phyloP scores from a whole-genome alignment of 73 alveolate species.

The Tetrahymena borealis region DNA sequence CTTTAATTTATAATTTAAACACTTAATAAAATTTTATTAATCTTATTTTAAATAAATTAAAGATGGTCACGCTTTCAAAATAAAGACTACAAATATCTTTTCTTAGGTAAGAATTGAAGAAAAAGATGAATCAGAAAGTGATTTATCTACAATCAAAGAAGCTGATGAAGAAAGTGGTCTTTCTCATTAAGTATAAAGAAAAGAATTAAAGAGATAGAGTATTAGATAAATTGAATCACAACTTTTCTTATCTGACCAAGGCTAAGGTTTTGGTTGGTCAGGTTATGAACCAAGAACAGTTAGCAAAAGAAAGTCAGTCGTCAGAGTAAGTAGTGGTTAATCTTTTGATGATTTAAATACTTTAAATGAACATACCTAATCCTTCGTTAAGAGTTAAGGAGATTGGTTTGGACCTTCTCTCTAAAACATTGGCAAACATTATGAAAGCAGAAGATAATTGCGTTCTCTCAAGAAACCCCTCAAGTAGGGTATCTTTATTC shows the following conservation, averaged over 20 bases:
- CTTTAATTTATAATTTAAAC: neutral
- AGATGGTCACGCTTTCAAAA: constrained; percentile 58
- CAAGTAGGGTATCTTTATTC: constrained; percentile 80
- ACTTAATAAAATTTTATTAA: neutral
- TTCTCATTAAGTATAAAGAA: neutral
- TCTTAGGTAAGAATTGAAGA: constrained; percentile 17
- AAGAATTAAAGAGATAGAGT: neutral
- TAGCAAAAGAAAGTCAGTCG: constrained; percentile 34
- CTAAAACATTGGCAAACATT: constrained; percentile 79
- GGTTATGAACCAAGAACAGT: neutral
- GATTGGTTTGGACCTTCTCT: constrained; percentile 87
- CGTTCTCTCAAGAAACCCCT: constrained; percentile 78
- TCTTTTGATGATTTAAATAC: neutral
- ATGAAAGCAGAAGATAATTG: constrained; percentile 78
- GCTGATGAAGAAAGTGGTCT: neutral
- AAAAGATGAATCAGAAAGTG: constrained; percentile 8
- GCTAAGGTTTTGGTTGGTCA: neutral
- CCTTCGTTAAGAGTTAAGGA: constrained; percentile 55
- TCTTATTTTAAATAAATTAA: neutral
- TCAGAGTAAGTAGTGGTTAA: constrained; percentile 4
- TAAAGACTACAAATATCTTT: constrained; percentile 37
- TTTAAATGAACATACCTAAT: neutral
- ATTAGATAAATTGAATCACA: neutral
- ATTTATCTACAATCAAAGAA: neutral
- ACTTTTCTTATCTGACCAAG: neutral